Evolutionary conservation across 257 asterid species (phyloP), one percentile per base, ranked within the genome.

Genomic region (Thymus quinquecostatus): DNA sequence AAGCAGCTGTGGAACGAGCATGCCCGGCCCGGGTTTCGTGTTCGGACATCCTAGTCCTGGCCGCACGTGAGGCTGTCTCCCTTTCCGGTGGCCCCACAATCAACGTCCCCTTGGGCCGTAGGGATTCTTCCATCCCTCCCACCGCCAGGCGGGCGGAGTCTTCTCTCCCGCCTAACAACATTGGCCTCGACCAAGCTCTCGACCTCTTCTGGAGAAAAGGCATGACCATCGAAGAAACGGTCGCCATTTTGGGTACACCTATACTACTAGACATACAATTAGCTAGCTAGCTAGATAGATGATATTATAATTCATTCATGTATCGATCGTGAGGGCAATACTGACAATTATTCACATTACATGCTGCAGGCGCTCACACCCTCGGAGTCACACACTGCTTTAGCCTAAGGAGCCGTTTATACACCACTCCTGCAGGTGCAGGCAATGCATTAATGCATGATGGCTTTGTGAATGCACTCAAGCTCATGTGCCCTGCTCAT

Each of bases 11-110:
- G 54, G 91, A 87, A 68, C 79, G 28, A 0, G 72, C 73, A 21
- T 83, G 89, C 69, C 94, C 90, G 0, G 54, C 6, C 3, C 75
- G 56, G 68, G 86, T 87, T n/a, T 87, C 94, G 1, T 87, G 91
- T 58, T 75, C 87, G 1, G 94, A 87, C 78, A 78, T 87, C 56
- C 76, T 85, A 1, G 75, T 85, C 43, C 48, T 87, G 56, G 85
- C 87, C 7, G 85, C 91, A 10, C 72, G 87, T 0, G 94, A 85
- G n/a, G 85, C 86, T 0, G 77, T 87, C 12, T 77, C 82, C 5
- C 6, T 79, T 10, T 79, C 90, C 0, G 88, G 88, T 3, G 93
- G 90, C 14, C 93, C 90, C 0, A 63, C 57, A 60, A 83, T 87
- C 33, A 33, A 10, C 3, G 81, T 87, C 55, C 90, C 88, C 3